Base-by-base conservation (phyloP, 139 green algal species). In the Closterium sp. region DNA sequence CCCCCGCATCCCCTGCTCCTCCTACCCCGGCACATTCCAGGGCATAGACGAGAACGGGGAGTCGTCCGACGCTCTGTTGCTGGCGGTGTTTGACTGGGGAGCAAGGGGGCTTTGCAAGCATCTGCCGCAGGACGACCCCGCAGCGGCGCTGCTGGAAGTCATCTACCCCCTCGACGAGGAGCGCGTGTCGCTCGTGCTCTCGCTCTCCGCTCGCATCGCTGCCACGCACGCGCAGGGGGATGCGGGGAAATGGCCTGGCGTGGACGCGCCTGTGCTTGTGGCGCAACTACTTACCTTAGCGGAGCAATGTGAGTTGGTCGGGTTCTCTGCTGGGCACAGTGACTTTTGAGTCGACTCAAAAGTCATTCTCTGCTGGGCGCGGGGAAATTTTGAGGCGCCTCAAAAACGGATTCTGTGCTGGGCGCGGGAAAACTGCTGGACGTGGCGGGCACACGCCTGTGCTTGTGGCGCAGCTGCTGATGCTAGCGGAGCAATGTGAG, bases 91-190 rank as follows among this genome's bases (percentile, higher is more conserved):
- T 34, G 81, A 86, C 81, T 86, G 81, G 81, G 81, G 81, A 1
- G n/a, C 30, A 8, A 32, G 30, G n/a, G 81, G 81, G 16, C 81
- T 86, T 19, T 33, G n/a, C 81, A 86, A 34, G 81, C 30, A 86
- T 23, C 30, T 86, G 81, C 81, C 81, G 1, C 1, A 1, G 2
- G n/a, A 86, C 81, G 81, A 86, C 43, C 43, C 81, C 1, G 81
- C 81, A 33, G 81, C 81, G 25, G 81, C 81, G 25, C 81, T 86
- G 81, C n/a, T 86, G 4, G 81, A 86, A 19, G 81, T 86, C 5
- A 86, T 86, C n/a, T 86, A 86, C 81, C 81, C 81, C 6, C 81
- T 86, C 0, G 81, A 86, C n/a, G 81, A 86, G 81, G 81, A 86
- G 81, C 19, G 81, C 0, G 81, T 33, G 30, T 32, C n/a, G n/a